phyloP scores from a whole-genome alignment of 1,284 basidiomycete genomes.

The Sporisorium scitamineum region DNA sequence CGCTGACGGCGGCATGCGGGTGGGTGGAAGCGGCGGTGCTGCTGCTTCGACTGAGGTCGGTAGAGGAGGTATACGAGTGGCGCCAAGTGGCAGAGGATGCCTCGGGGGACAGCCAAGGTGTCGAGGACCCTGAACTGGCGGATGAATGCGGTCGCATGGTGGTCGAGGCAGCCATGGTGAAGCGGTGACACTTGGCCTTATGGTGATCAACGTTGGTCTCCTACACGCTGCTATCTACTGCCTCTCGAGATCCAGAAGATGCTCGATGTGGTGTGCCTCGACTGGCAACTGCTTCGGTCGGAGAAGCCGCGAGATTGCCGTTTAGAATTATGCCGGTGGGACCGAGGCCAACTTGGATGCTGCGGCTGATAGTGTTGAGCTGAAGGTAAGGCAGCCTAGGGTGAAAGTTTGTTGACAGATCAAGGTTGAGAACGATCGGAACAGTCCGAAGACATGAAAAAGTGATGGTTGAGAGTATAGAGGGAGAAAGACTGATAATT shows the following conservation, averaged over 20 bases:
- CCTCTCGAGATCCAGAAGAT: neutral
- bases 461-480: slow-evolving; percentile 1
- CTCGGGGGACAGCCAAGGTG: slow-evolving; percentile 42
- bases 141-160: slow-evolving; percentile 30
- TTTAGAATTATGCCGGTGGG: too few relatives aligned
- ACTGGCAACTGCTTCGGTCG: neutral
- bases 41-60: slow-evolving; percentile 29
- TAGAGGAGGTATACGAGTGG: slow-evolving; percentile 16
- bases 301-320: neutral
- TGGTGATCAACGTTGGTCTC: too few relatives aligned
- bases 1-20: neutral
- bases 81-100: slow-evolving; percentile 21
- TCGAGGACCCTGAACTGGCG: slow-evolving; percentile 33
- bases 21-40: slow-evolving; percentile 19
- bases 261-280: neutral
- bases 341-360: neutral
- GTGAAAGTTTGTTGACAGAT: neutral
- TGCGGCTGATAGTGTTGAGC: neutral
- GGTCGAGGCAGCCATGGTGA: slow-evolving; percentile 32
- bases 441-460: neutral
- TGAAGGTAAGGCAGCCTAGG: neutral
- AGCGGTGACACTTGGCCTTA: neutral
- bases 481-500: neutral
- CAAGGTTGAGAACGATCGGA: slow-evolving; percentile 8
- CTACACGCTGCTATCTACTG: neutral